A percentile compares a stretch with the other conserved stretches of the same genome.
Conservation (phyloP, 371 early-diverging fungal genomes). For the Zancudomyces culisetae region DNA sequence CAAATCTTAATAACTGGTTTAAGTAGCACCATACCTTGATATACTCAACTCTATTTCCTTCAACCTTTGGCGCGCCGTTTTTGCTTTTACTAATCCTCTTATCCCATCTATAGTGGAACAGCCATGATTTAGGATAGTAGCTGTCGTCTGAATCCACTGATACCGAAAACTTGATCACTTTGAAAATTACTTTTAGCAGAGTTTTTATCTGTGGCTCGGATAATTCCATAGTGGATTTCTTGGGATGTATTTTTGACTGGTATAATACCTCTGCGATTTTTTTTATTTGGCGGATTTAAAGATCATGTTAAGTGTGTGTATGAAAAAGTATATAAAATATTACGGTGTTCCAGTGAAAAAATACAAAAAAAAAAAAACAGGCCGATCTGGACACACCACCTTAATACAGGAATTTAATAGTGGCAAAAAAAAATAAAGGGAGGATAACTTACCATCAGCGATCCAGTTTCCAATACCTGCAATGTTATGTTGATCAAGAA, state of each 20-base stretch:
- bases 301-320: neutral
- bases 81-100: conserved; percentile 8
- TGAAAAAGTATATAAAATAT: too few relatives aligned
- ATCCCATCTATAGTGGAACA: conserved; percentile 32
- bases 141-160: conserved; percentile 28
- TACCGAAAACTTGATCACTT: conserved; percentile 19
- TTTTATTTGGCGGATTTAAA: too few relatives aligned
- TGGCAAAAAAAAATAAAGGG: neutral
- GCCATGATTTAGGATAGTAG: conserved; percentile 31
- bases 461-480: conserved; percentile 45
- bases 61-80: conserved; percentile 4
- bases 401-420: too few relatives aligned
- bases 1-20: neutral
- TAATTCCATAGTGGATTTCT: conserved; percentile 15
- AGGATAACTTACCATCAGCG: conserved; percentile 19
- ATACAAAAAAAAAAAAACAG: too few relatives aligned
- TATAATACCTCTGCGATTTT: conserved; percentile 31
- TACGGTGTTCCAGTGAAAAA: too few relatives aligned
- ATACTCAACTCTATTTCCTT: conserved; percentile 26
- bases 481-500: conserved; percentile 27
- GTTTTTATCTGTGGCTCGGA: conserved; percentile 9
- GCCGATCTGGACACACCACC: too few relatives aligned
- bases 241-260: conserved; percentile 30
- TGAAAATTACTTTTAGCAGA: conserved; percentile 13
- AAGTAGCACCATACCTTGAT: conserved; percentile 22